Conservation (phyloP, 768 basidiomycete genomes). For the Lactarius indigo region DNA sequence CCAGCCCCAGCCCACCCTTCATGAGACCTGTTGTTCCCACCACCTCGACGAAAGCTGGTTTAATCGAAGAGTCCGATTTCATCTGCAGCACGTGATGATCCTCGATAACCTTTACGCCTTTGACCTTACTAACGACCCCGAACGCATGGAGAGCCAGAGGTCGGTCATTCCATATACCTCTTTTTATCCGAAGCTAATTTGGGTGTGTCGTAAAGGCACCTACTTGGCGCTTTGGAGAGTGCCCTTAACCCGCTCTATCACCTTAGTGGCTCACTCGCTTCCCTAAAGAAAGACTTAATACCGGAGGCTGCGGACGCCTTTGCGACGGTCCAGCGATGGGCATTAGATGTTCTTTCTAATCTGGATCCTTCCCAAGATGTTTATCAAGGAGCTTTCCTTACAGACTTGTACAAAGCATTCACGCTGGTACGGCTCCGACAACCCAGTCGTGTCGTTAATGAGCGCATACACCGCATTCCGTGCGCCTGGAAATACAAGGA, state of each 20-base stretch:
- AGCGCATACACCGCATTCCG: slow-evolving; percentile 3
- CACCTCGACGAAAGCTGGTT: slow-evolving; percentile 36
- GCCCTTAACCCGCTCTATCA: slow-evolving; percentile 46
- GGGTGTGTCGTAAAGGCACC: not conserved
- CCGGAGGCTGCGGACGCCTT: slow-evolving; percentile 39
- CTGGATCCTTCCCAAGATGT: slow-evolving; percentile 29
- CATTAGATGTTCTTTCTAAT: slow-evolving; percentile 38
- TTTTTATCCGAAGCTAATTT: not conserved
- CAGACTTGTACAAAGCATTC: slow-evolving; percentile 37
- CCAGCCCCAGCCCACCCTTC: slow-evolving; percentile 32
- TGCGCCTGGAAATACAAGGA: not conserved
- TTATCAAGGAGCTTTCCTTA: slow-evolving; percentile 35
- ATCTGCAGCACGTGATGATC: slow-evolving; percentile 50
- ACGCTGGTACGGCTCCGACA: slow-evolving; percentile 30
- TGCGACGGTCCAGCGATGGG: slow-evolving; percentile 44
- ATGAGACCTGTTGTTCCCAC: slow-evolving; percentile 33
- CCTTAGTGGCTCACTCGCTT: slow-evolving; percentile 42
- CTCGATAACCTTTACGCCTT: slow-evolving; percentile 34
- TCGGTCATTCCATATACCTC: not conserved
- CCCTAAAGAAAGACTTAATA: slow-evolving; percentile 37
- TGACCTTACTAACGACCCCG: not conserved
- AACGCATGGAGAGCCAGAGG: slow-evolving; percentile 9
- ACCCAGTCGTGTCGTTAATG: not conserved
- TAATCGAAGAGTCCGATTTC: slow-evolving; percentile 41
- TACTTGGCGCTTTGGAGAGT: slow-evolving; percentile 39